phyloP scores from a whole-genome alignment of 1,284 basidiomycete species.

The Hymenochaete sp. region DNA sequence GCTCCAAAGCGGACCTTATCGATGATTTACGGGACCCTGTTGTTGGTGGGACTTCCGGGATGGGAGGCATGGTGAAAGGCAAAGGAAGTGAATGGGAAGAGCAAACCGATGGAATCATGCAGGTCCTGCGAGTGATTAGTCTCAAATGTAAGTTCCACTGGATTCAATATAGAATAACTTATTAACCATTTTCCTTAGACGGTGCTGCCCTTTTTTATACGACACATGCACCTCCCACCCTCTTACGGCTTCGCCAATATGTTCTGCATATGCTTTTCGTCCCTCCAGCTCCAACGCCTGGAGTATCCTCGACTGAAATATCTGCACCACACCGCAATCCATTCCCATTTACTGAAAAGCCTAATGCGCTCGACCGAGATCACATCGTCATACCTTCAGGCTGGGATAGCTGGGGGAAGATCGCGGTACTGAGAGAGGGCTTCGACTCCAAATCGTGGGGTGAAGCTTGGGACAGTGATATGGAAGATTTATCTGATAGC shows the following conservation, averaged over 20 bases:
- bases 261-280: conserved; percentile 81
- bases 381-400: conserved; percentile 87
- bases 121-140: conserved; percentile 85
- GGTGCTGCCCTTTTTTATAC: conserved; percentile 92
- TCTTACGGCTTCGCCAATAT: conserved; percentile 79
- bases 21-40: conserved; percentile 70
- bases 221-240: conserved; percentile 72
- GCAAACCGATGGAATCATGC: conserved; percentile 91
- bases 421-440: conserved; percentile 80
- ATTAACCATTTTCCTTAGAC: conserved; percentile 39
- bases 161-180: neutral
- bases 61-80: conserved; percentile 78
- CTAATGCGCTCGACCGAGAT: conserved; percentile 90
- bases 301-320: conserved; percentile 36
- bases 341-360: conserved; percentile 80
- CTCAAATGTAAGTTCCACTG: conserved; percentile 66
- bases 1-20: conserved; percentile 86
- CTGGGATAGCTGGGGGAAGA: conserved; percentile 99
- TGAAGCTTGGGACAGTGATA: conserved; percentile 74
- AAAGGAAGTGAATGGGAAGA: conserved; percentile 92
- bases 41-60: conserved; percentile 56
- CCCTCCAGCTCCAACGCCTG: conserved; percentile 57
- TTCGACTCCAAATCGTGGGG: conserved; percentile 81
- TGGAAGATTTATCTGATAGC: conserved; percentile 34
- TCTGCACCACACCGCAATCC: conserved; percentile 57